phyloP scores from a whole-genome alignment of 2,329 filamentous ascomycete species.

The Pseudonectria foliicola region DNA sequence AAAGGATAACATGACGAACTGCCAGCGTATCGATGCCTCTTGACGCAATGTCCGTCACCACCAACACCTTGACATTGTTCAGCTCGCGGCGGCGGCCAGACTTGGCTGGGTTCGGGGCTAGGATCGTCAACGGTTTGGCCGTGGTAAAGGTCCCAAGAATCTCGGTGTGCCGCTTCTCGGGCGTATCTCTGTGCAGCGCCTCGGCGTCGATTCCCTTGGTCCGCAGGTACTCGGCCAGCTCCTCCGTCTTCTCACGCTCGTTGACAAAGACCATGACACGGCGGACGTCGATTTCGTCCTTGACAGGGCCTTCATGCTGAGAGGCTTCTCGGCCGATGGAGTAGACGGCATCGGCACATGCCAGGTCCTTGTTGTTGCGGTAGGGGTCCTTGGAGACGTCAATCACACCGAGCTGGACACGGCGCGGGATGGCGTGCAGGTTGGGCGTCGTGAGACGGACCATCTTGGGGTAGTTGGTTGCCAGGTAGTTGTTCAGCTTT shows the following conservation, averaged over 20 bases:
- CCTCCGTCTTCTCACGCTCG: slow-evolving; percentile 80
- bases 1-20: slow-evolving; percentile 85
- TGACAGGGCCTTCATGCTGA: slow-evolving; percentile 48
- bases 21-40: slow-evolving; percentile 90
- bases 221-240: slow-evolving; percentile 70
- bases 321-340: slow-evolving; percentile 74
- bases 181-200: slow-evolving; percentile 77
- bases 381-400: slow-evolving; percentile 92
- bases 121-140: slow-evolving; percentile 32
- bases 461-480: slow-evolving; percentile 74
- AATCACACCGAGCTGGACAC: slow-evolving; percentile 88
- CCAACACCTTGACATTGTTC: slow-evolving; percentile 78
- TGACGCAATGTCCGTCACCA: slow-evolving; percentile 88
- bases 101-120: slow-evolving; percentile 14
- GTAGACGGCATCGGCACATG: slow-evolving; percentile 93
- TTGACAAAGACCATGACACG: slow-evolving; percentile 95
- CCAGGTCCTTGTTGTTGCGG: slow-evolving; percentile 83
- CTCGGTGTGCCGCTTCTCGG: slow-evolving; percentile 68
- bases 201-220: slow-evolving; percentile 85
- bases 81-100: slow-evolving; percentile 44
- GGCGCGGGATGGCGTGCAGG: slow-evolving; percentile 87
- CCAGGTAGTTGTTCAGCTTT: slow-evolving; percentile 79
- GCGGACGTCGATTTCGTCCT: slow-evolving; percentile 60
- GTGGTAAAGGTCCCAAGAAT: slow-evolving; percentile 69
- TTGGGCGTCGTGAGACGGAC: slow-evolving; percentile 87